Evolutionary conservation across 148 eudicot genomes (phyloP), one percentile per base, ranked within the genome.

Genomic region (Camellia lanceoleosa): DNA sequence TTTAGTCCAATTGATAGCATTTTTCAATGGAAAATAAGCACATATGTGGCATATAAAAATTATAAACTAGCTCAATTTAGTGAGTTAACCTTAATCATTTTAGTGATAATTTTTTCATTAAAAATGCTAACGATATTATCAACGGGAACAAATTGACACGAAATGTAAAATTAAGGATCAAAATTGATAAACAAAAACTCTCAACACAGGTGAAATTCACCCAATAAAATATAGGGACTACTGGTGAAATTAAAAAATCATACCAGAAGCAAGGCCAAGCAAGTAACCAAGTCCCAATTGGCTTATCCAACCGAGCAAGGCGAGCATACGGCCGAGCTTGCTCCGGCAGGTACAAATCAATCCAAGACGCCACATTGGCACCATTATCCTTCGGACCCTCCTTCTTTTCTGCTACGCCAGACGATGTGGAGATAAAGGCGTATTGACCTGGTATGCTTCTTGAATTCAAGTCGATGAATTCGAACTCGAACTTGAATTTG

Each of bases 231-330:
- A 30, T 30, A 30, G 38, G 38, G 38, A 30, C 38, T 14, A 61
- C 0, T 13, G 10, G 61, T 23, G 30, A 78, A 43, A 13, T 5
- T 55, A 47, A 19, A 15, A 67, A 43, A n/a, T 43, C 90, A 66
- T 85, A 94, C 98, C 98, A 96, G 88, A 93, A 87, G 79, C 98
- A 93, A 9, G 98, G 98, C 98, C 98, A 93, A 81, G 92, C 97
- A 58, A 96, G 97, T 79, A 93, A 88, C 97, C 98, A 96, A 73
- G 98, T 92, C 41, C 99, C 99, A 67, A 96, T 93, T 0, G 93
- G 92, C 77, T 86, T 90, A 82, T 93, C 97, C 76, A 92, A 85
- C 16, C 99, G 89, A 30, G 98, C 98, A 14, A 93, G 89, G 70
- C 78, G 89, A 13, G 99, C 98, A 73, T 93, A 96, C 0, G 95